Percentiles rank a stretch among this genome's conserved stretches.
phyloP scores from a whole-genome alignment of 257 asterid genomes.

The Salvia hispanica region DNA sequence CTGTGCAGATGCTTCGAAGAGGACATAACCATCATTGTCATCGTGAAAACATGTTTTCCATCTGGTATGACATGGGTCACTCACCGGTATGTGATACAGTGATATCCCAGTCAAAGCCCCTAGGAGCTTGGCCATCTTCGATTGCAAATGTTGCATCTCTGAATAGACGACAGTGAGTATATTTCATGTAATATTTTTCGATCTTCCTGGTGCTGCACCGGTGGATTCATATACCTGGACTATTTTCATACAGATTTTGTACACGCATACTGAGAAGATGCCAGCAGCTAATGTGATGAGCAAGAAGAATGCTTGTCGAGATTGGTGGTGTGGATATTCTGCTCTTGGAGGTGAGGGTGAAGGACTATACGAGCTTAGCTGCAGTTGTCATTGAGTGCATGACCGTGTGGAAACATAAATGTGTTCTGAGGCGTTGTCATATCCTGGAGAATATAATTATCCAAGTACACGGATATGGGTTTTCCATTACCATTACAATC shows the following conservation, averaged over 20 bases:
- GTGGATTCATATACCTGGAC: neutral
- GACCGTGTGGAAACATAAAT: neutral
- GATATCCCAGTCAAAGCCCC: constrained; percentile 12
- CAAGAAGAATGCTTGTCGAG: constrained; percentile 54
- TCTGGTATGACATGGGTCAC: constrained; percentile 64
- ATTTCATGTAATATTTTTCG: neutral
- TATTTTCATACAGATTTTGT: constrained; percentile 43
- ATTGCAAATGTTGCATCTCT: constrained; percentile 73
- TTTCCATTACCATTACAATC: too few relatives aligned
- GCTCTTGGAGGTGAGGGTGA: constrained; percentile 52
- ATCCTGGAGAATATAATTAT: too few relatives aligned
- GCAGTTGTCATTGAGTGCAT: neutral
- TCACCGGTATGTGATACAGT: constrained; percentile 59
- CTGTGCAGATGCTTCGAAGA: constrained; percentile 64
- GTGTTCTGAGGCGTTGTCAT: neutral
- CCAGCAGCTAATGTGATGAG: constrained; percentile 69
- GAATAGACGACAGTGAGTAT: constrained; percentile 74
- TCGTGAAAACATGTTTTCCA: constrained; percentile 60
- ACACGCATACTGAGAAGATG: constrained; percentile 63
- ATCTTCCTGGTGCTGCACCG: neutral
- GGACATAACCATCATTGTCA: constrained; percentile 67
- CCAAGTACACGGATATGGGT: neutral
- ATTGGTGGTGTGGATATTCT: constrained; percentile 42
- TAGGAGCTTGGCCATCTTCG: constrained; percentile 82
- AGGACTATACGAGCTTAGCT: neutral